Evolutionary conservation across 2,329 filamentous ascomycete genomes (phyloP).

Genomic region (Microthyrium microscopicum): DNA sequence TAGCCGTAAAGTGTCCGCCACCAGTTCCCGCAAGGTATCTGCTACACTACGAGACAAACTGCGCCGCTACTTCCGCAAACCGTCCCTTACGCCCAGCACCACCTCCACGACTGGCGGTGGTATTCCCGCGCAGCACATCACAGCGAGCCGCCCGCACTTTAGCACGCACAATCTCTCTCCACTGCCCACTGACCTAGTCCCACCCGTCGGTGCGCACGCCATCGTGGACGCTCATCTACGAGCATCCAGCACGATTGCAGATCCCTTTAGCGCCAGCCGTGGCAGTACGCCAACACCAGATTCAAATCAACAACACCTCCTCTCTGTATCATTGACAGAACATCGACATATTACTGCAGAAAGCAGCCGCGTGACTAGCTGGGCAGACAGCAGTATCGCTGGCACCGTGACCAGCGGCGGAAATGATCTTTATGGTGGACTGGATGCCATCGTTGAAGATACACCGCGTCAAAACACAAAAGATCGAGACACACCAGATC

Average conservation of each 20-base stretch:
- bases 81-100: too few species aligned
- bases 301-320: too few species aligned
- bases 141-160: conserved; percentile 26
- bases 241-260: background rate
- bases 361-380: conserved; percentile 55
- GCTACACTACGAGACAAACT: background rate
- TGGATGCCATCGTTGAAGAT: conserved; percentile 9
- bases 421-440: conserved; percentile 45
- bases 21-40: too few species aligned
- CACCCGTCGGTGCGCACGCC: background rate
- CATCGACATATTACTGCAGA: conserved; percentile 30
- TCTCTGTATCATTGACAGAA: too few species aligned
- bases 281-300: conserved; percentile 34
- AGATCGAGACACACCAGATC: too few species aligned
- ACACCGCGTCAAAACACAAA: background rate
- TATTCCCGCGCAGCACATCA: conserved; percentile 37
- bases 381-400: conserved; percentile 46
- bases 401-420: conserved; percentile 35
- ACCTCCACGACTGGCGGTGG: conserved; percentile 14
- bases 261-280: conserved; percentile 19
- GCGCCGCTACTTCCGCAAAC: conserved; percentile 1
- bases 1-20: too few species aligned
- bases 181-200: background rate
- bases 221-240: too few species aligned
- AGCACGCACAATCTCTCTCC: conserved; percentile 7